Evolutionary conservation across 139 green algal species (phyloP), one percentile per base, ranked within the genome.

Genomic region (Marvania coccoides): DNA sequence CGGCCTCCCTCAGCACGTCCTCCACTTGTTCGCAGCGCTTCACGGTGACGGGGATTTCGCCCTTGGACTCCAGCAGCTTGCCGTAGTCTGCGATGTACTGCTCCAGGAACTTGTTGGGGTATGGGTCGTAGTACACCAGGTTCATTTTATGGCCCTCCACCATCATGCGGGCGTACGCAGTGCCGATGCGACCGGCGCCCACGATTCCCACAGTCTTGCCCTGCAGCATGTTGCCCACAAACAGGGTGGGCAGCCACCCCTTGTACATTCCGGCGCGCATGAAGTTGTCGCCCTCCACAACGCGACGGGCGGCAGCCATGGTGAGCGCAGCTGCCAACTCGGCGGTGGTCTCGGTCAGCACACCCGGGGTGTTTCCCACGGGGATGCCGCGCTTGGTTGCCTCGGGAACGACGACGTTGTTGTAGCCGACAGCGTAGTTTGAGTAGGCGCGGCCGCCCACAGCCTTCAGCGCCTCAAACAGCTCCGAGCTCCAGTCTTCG

Each of bases 401-500:
- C 53, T 87, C 87, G 2, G 66, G 58, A 26, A 96, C 91, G 46
- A 93, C 79, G 5, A 99, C 93, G 72, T 99, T 99, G 84, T 99
- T 98, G 84, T 96, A 99, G 4, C 93, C 93, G 23, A 99, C 94
- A 6, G 94, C 94, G 61, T 99, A 99, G 78, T 98, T 99, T 82
- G 72, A 89, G 86, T 93, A 98, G 0, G 82, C 90, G 4, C 51
- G 80, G 51, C 93, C 94, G 29, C 94, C 94, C 14, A 94, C 94
- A 3, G 54, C 19, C 38, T 88, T 89, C 4, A 99, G 78, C 0
- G 84, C 83, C 31, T 74, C 79, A 78, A 99, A 99, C 68, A 98
- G 81, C 71, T 95, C 85, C 51, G 72, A 63, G 29, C 82, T 67
- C 89, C 89, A 96, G 67, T 97, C 89, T 86, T 96, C 90, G 19